These are phyloP conservation scores for Barbatosphaeria neglecta DNA, from an alignment of 495 filamentous ascomycete species.

Conservation along the genomic window DNA sequence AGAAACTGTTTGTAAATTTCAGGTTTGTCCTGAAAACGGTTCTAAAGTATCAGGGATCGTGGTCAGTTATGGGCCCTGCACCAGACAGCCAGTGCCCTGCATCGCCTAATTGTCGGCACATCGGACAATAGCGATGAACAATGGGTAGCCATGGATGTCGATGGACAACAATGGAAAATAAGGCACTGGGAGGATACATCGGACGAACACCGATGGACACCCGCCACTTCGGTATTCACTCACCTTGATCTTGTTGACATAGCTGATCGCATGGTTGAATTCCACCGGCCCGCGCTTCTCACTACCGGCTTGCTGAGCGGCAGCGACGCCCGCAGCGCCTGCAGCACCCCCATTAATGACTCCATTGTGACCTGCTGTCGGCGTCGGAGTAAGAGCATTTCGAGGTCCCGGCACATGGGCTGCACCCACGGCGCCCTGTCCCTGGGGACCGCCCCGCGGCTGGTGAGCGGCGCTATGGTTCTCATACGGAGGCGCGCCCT, in stretches of 20 bases:
- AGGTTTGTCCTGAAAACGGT: constrained; percentile 86
- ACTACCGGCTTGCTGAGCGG: constrained; percentile 45
- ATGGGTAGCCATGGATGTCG: no score
- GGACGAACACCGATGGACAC: no score
- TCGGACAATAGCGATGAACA: no score
- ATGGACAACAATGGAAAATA: no score
- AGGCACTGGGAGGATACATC: no score
- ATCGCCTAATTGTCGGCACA: no score
- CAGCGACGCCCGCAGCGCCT: constrained; percentile 24
- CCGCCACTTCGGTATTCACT: no score
- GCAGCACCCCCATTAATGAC: no score
- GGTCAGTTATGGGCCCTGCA: not conserved
- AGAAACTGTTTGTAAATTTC: constrained; percentile 99
- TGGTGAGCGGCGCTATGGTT: constrained; percentile 50
- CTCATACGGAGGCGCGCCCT: constrained; percentile 33
- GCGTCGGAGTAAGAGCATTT: constrained; percentile 42
- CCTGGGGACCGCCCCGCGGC: constrained; percentile 67
- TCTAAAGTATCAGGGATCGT: constrained; percentile 42
- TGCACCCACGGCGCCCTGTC: constrained; percentile 46
- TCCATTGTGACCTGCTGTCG: no score
- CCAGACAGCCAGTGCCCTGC: no score
- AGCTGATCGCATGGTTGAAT: constrained; percentile 99
- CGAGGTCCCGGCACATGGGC: constrained; percentile 25
- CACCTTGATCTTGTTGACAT: constrained; percentile 99
- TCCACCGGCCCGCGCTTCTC: constrained; percentile 92